These are phyloP conservation scores for Colletotrichum aenigma DNA, from an alignment of 2,329 filamentous ascomycete species.

Conservation along the genomic window DNA sequence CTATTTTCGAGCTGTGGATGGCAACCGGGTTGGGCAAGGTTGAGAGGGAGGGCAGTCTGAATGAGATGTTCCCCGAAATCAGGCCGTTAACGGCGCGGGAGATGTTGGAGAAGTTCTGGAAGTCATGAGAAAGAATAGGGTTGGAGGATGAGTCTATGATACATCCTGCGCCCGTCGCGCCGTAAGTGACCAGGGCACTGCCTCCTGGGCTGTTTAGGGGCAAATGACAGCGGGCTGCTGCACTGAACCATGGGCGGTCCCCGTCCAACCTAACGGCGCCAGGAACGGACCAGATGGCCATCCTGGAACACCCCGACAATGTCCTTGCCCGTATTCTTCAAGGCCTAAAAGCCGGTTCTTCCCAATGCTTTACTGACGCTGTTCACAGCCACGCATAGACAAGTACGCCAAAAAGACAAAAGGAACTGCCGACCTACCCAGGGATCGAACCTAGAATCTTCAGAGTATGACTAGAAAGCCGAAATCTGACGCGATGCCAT, in stretches of 20 bases:
- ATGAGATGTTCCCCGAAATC: conserved; percentile 31
- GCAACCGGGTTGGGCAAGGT: conserved; percentile 22
- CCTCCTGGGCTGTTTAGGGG: neutral
- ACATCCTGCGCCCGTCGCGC: too few relatives aligned
- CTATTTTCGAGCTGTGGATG: conserved; percentile 25
- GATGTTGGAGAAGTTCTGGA: conserved; percentile 19
- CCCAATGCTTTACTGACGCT: neutral
- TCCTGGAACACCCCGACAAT: neutral
- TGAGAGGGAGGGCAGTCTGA: conserved; percentile 15
- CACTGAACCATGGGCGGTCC: neutral
- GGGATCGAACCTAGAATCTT: conserved; percentile 22
- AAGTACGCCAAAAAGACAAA: neutral
- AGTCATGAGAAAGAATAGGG: neutral
- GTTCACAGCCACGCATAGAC: neutral
- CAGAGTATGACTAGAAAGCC: conserved; percentile 18
- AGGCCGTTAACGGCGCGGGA: conserved; percentile 26
- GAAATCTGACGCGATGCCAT: conserved; percentile 23
- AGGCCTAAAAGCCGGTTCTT: neutral
- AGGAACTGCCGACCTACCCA: conserved; percentile 14
- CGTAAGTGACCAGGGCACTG: too few relatives aligned
- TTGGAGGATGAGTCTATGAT: too few relatives aligned
- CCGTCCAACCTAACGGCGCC: neutral
- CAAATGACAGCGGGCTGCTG: neutral
- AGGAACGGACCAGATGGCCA: neutral
- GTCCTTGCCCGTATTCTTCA: neutral